Base-by-base conservation (phyloP, 2,329 filamentous ascomycete species). In the Cercospora sesami region DNA sequence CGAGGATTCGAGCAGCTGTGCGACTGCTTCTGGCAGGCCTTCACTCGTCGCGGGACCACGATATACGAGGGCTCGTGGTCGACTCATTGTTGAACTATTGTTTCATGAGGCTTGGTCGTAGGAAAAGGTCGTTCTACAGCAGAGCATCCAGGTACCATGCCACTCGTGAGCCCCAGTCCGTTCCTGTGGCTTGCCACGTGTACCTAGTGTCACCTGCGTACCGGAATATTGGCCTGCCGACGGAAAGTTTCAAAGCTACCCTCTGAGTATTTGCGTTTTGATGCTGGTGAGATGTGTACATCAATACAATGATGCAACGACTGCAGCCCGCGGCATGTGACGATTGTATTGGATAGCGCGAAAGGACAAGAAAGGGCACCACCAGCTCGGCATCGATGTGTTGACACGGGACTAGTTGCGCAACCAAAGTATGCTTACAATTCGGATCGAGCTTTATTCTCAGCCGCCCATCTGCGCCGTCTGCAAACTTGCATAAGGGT, bases 21-120 rank as follows among this genome's bases (percentile, higher is more conserved):
- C 68, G 5, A 72, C 67, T 18, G 71, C 63, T 63, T 73, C 72
- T 21, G 72, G 69, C 36, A 68, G 69, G 6, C 69, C 66, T 6
- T 66, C 59, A 26, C 60, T 68, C 2, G 71, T 23, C 4, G 68
- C 67, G 51, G 68, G 68, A 33, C 71, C 71, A 6, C 71, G 68
- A 28, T 72, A 73, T 18, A 73, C 70, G 39, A 72, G 51, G 36
- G 71, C 71, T 55, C 67, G 61, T 36, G 62, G 61, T 31, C 45
- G 61, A 33, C 10, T 55, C 61, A 63, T 63, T 26, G 9, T 31
- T 59, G 23, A 55, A 55, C 48, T 55, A 55, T 55, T 55, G 48
- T 55, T 55, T 55, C 48, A 28, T 55, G 12, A 55, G 48, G 48
- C 48, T n/a, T n/a, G 48, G 12, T 28, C 7, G n/a, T 23, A 9